These are phyloP conservation scores for Candida schatavii DNA, from an alignment of 805 yeast genomes.

Conservation along the genomic window DNA sequence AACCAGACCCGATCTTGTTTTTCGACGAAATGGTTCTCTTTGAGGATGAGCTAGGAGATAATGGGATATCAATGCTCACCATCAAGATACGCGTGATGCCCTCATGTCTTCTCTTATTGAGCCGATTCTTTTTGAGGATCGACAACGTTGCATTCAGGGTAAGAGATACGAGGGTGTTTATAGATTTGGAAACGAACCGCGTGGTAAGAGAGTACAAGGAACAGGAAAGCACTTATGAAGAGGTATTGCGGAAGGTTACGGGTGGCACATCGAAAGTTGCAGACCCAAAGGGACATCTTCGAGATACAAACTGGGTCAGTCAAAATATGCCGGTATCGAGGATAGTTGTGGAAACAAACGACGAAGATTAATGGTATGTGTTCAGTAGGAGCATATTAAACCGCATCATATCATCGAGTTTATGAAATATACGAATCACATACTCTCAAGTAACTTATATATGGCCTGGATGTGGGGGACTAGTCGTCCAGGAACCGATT, in stretches of 20 bases:
- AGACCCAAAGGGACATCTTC: constrained; percentile 47
- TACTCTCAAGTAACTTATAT: too few species aligned
- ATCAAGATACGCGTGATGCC: constrained; percentile 89
- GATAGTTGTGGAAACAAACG: constrained; percentile 26
- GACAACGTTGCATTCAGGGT: constrained; percentile 86
- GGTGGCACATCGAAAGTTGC: constrained; percentile 17
- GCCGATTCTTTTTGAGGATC: constrained; percentile 80
- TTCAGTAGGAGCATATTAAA: too few species aligned
- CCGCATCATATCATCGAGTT: too few species aligned
- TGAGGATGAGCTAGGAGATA: constrained; percentile 96
- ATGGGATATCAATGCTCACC: constrained; percentile 78
- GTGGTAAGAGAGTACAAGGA: constrained; percentile 77
- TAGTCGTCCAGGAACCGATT: background rate
- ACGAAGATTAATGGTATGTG: background rate
- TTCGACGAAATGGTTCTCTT: constrained; percentile 85
- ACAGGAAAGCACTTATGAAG: constrained; percentile 42
- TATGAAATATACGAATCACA: too few species aligned
- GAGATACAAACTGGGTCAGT: constrained; percentile 76
- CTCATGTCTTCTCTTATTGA: constrained; percentile 66
- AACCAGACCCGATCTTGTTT: constrained; percentile 82
- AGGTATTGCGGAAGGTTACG: constrained; percentile 23
- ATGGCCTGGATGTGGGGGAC: too few species aligned
- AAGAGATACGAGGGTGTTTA: constrained; percentile 78
- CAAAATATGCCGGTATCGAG: constrained; percentile 52
- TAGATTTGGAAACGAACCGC: constrained; percentile 65